A percentile compares a stretch with the other conserved stretches of the same genome.
phyloP scores from a whole-genome alignment of 2,329 filamentous ascomycete genomes.

The Monosporascus sp. region DNA sequence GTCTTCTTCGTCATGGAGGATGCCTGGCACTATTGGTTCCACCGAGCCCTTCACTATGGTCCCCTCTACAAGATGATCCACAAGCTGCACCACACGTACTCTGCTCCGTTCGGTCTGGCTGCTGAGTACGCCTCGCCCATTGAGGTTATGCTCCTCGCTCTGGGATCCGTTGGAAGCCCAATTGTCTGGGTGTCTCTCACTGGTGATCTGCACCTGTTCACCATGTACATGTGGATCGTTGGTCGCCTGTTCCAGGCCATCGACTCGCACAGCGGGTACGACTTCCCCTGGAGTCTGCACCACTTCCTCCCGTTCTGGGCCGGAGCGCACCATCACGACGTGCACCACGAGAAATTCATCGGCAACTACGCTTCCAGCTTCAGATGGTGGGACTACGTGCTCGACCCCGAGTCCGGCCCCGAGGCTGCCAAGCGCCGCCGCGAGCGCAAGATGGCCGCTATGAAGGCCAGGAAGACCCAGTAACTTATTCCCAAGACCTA shows the following conservation, averaged over 20 bases:
- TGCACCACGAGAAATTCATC: slow-evolving; percentile 97
- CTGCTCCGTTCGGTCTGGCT: slow-evolving; percentile 90
- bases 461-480: slow-evolving; percentile 64
- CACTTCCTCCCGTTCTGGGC: slow-evolving; percentile 98
- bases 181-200: slow-evolving; percentile 81
- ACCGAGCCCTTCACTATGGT: slow-evolving; percentile 89
- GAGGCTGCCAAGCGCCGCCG: slow-evolving; percentile 81
- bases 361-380: slow-evolving; percentile 98
- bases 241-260: slow-evolving; percentile 94
- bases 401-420: slow-evolving; percentile 89
- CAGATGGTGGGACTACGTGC: slow-evolving; percentile 94
- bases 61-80: slow-evolving; percentile 95
- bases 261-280: slow-evolving; percentile 94
- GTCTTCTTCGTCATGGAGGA: slow-evolving; percentile 96
- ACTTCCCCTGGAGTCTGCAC: slow-evolving; percentile 95
- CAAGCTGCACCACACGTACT: slow-evolving; percentile 99
- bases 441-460: slow-evolving; percentile 65
- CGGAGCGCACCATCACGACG: slow-evolving; percentile 91
- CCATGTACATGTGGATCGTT: slow-evolving; percentile 97
- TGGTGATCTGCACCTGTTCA: slow-evolving; percentile 85
- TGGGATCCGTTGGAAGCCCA: slow-evolving; percentile 78
- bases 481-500: slow-evolving; percentile 32
- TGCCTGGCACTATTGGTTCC: slow-evolving; percentile 96
- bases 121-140: slow-evolving; percentile 98
- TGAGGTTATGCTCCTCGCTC: slow-evolving; percentile 89